phyloP scores from a whole-genome alignment of 2,329 filamentous ascomycete species.

The Rugonectria rugulosa region DNA sequence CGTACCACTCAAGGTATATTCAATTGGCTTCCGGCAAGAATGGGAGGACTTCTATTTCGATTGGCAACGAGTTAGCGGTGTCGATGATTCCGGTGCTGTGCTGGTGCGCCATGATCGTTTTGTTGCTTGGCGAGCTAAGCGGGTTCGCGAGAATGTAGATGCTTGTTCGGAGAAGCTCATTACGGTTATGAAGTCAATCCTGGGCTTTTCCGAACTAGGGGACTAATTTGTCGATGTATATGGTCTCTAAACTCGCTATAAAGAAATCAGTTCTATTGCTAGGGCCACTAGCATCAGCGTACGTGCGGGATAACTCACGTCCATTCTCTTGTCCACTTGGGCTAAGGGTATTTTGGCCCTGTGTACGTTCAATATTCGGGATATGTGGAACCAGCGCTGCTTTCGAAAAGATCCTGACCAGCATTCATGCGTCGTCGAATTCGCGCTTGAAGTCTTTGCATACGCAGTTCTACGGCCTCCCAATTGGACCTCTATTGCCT shows the following conservation, averaged over 20 bases:
- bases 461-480: conserved; percentile 11
- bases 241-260: no score
- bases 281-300: no score
- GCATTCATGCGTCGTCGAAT: no score
- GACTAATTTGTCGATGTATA: neutral
- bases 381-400: no score
- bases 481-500: conserved; percentile 34
- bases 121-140: conserved; percentile 4
- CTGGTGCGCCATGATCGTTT: conserved; percentile 15
- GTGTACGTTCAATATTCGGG: no score
- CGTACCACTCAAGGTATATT: conserved; percentile 1
- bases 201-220: neutral
- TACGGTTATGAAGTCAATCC: neutral
- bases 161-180: neutral
- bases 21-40: conserved; percentile 12
- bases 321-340: no score
- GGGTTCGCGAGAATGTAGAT: neutral
- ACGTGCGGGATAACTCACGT: no score
- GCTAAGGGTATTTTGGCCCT: no score
- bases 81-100: conserved; percentile 8
- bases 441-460: neutral
- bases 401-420: neutral
- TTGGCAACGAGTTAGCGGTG: conserved; percentile 4
- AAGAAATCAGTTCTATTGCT: no score
- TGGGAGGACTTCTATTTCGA: conserved; percentile 7